A percentile compares a stretch with the other conserved stretches of the same genome.
Evolutionary conservation across 495 filamentous ascomycete species (phyloP).

Genomic region (Clavariopsis aquatica): DNA sequence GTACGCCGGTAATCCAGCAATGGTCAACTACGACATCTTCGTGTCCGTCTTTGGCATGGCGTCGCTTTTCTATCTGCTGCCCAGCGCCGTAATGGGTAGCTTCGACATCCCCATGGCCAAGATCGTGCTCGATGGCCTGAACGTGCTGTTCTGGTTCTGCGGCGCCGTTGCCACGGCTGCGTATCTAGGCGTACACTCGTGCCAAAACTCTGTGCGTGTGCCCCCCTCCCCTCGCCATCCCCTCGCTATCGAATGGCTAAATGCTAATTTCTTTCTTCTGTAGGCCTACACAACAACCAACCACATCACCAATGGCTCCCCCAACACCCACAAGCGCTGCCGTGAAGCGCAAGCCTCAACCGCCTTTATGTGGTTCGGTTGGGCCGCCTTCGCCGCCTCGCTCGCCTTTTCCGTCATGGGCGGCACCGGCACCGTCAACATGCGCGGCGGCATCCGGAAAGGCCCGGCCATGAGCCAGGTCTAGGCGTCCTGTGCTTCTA

Average conservation of each 20-base stretch:
- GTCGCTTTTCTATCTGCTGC: slow-evolving; percentile 62
- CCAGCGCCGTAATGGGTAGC: slow-evolving; percentile 53
- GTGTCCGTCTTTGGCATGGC: slow-evolving; percentile 65
- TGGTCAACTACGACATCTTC: slow-evolving; percentile 69
- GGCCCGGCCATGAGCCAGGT: slow-evolving; percentile 66
- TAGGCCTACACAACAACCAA: slow-evolving; percentile 61
- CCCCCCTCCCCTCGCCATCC: neutral
- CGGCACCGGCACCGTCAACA: slow-evolving; percentile 46
- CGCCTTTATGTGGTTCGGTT: slow-evolving; percentile 74
- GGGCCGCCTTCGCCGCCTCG: slow-evolving; percentile 60
- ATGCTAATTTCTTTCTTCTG: no score
- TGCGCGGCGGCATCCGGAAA: slow-evolving; percentile 52
- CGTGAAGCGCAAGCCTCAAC: slow-evolving; percentile 66
- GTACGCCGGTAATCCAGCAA: slow-evolving; percentile 56
- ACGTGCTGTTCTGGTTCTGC: slow-evolving; percentile 66
- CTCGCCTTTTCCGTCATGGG: slow-evolving; percentile 55
- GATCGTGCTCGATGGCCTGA: slow-evolving; percentile 59
- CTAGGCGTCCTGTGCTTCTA: slow-evolving; percentile 42
- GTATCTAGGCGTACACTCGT: slow-evolving; percentile 60
- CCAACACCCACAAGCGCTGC: slow-evolving; percentile 59
- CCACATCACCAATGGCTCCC: slow-evolving; percentile 60
- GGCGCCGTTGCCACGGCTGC: slow-evolving; percentile 67
- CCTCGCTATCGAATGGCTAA: no score
- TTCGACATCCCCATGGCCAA: slow-evolving; percentile 57
- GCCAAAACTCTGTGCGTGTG: slow-evolving; percentile 59